Conservation (phyloP, 257 asterid genomes). For the Solanum piurae region DNA sequence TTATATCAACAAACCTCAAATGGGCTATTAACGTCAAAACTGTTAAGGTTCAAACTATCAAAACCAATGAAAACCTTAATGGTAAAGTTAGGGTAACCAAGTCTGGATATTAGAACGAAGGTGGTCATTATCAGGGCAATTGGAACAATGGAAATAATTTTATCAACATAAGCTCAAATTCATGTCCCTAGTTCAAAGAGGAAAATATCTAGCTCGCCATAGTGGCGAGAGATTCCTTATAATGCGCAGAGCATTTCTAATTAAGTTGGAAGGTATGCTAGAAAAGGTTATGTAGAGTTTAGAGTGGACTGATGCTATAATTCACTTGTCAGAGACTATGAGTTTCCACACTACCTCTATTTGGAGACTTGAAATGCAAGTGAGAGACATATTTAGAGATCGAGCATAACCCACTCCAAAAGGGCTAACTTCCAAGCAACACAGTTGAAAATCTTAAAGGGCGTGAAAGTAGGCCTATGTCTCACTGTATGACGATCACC, state of each 20-base stretch:
- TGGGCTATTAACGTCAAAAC: not conserved
- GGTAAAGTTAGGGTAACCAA: not conserved
- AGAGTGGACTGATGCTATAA: not conserved
- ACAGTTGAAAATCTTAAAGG: not conserved
- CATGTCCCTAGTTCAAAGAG: not conserved
- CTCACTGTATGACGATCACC: not conserved
- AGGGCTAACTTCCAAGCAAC: not conserved
- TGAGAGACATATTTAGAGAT: not conserved
- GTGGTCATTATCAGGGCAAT: not conserved
- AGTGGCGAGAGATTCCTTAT: not conserved
- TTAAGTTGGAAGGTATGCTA: not conserved
- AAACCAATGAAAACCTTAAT: not conserved
- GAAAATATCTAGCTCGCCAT: not conserved
- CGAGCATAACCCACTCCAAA: too few relatives aligned
- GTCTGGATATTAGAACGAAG: not conserved
- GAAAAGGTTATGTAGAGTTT: not conserved
- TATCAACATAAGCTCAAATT: not conserved
- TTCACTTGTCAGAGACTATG: not conserved
- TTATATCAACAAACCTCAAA: not conserved
- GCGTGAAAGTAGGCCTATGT: not conserved
- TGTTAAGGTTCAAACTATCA: not conserved
- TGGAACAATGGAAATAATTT: too few relatives aligned
- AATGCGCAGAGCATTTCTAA: not conserved
- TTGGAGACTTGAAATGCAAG: not conserved
- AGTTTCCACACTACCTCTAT: not conserved